Evolutionary conservation across 2,329 filamentous ascomycete genomes (phyloP).

Genomic region (Colletotrichum lini): DNA sequence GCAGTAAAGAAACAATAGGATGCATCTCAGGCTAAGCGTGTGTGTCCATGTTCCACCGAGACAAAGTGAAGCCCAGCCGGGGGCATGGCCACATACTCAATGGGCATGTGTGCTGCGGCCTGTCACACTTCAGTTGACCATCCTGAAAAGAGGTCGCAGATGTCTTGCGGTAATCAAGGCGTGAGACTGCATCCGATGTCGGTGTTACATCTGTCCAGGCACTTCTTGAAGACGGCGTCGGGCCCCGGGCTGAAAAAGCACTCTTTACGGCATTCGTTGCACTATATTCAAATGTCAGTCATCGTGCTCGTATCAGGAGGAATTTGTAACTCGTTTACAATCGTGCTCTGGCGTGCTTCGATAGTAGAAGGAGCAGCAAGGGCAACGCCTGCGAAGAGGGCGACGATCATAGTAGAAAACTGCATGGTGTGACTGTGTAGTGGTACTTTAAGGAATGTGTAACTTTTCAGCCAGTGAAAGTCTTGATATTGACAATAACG

Average conservation of each 20-base stretch:
- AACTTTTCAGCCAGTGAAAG: background rate
- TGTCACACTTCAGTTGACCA: no score
- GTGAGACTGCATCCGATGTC: no score
- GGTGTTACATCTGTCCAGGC: no score
- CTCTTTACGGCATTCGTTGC: background rate
- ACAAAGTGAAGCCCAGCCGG: no score
- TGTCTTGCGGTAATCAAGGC: no score
- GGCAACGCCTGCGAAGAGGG: background rate
- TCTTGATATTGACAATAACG: background rate
- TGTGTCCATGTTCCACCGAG: no score
- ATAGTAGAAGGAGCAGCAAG: background rate
- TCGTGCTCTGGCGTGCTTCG: background rate
- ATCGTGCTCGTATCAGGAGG: background rate
- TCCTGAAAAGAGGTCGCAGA: no score
- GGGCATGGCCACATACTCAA: no score
- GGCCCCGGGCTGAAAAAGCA: background rate
- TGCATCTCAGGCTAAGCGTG: no score
- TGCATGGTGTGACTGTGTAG: background rate
- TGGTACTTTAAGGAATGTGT: background rate
- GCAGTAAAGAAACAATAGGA: no score
- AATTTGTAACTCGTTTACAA: background rate
- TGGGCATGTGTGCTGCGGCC: no score
- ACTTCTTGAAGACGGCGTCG: no score
- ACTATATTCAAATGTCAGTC: background rate
- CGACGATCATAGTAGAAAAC: background rate